Conservation (phyloP, 345 rosid species). For the Dipteronia dyeriana region DNA sequence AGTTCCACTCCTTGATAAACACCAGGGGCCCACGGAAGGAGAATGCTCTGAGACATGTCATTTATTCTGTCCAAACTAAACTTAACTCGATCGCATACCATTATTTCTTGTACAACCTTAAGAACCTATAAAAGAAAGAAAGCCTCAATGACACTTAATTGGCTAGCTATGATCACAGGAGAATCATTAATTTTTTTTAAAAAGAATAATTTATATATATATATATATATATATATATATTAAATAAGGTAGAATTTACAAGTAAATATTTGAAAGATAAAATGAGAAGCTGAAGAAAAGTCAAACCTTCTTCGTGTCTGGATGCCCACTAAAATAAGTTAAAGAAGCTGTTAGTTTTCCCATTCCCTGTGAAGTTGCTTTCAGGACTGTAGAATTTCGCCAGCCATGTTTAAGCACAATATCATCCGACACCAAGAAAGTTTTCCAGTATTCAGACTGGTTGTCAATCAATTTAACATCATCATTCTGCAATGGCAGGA, state of each 20-base stretch:
- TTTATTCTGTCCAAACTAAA: slow-evolving; percentile 48
- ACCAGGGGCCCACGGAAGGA: slow-evolving; percentile 84
- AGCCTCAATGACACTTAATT: slow-evolving; percentile 15
- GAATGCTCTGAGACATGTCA: slow-evolving; percentile 41
- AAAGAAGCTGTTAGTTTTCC: slow-evolving; percentile 78
- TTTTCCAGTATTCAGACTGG: slow-evolving; percentile 57
- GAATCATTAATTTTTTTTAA: neutral
- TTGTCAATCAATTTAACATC: slow-evolving; percentile 63
- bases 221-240: neutral
- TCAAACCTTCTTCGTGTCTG: slow-evolving; percentile 60
- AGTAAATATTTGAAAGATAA: slow-evolving; percentile 3
- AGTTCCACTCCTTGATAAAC: slow-evolving; percentile 85
- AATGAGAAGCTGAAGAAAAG: slow-evolving; percentile 9
- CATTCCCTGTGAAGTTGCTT: slow-evolving; percentile 63
- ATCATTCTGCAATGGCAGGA: slow-evolving; percentile 61
- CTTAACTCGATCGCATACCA: slow-evolving; percentile 74
- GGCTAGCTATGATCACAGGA: neutral
- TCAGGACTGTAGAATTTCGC: slow-evolving; percentile 59
- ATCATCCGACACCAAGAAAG: slow-evolving; percentile 46
- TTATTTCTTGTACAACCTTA: slow-evolving; percentile 68
- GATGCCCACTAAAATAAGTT: slow-evolving; percentile 54
- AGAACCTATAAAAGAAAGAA: slow-evolving; percentile 55
- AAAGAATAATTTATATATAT: neutral
- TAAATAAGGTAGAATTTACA: neutral
- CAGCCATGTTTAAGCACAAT: slow-evolving; percentile 48